Conservation (phyloP, 31 red algal species). For the Endocladia muricata region DNA sequence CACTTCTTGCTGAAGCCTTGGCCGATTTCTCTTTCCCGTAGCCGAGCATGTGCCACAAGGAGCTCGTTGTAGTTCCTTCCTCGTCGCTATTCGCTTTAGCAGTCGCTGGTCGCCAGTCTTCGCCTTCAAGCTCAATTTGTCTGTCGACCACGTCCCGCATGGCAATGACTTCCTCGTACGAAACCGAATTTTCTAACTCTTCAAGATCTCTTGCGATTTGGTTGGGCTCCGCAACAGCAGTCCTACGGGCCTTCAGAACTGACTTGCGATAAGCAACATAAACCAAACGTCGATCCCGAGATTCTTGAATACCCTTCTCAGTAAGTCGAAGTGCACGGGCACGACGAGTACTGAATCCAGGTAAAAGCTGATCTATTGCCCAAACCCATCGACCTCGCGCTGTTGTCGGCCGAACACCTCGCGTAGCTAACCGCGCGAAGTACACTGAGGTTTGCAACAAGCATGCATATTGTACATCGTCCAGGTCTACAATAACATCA, state of each 20-base stretch:
- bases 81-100: constrained; percentile 6
- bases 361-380: constrained; percentile 87
- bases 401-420: constrained; percentile 60
- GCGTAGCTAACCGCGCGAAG: constrained; percentile 63
- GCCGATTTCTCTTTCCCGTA: constrained; percentile 19
- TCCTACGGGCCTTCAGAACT: constrained; percentile 64
- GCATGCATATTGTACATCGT: constrained; percentile 66
- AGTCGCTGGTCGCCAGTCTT: constrained; percentile 20
- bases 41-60: constrained; percentile 65
- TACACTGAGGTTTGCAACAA: constrained; percentile 69
- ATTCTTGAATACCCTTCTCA: constrained; percentile 27
- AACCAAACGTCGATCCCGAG: constrained; percentile 8
- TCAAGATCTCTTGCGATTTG: constrained; percentile 51
- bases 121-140: constrained; percentile 29
- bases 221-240: constrained; percentile 48
- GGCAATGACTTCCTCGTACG: constrained; percentile 46
- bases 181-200: constrained; percentile 28
- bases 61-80: constrained; percentile 40
- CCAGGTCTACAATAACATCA: constrained; percentile 30
- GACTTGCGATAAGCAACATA: constrained; percentile 56
- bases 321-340: constrained; percentile 34
- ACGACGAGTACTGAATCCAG: constrained; percentile 63
- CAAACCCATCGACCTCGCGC: constrained; percentile 69
- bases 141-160: constrained; percentile 44
- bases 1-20: neutral